These are phyloP conservation scores for Fusarium coicis DNA, from an alignment of 2,329 filamentous ascomycete genomes.

Conservation along the genomic window DNA sequence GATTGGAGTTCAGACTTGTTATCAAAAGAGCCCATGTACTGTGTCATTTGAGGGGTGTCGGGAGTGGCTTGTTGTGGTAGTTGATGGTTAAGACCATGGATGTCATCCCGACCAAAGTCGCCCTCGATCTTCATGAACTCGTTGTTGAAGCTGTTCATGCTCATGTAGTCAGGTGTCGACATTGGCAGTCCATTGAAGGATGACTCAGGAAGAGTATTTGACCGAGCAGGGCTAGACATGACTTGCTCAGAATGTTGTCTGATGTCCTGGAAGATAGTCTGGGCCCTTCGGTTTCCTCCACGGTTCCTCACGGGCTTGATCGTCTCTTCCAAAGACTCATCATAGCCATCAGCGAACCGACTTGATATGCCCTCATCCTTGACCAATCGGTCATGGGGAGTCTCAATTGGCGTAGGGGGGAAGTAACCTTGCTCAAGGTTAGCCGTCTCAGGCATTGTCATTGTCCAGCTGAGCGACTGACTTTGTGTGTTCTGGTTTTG, in stretches of 20 bases:
- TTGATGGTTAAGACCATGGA: conserved; percentile 47
- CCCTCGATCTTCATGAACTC: conserved; percentile 56
- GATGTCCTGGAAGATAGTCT: conserved; percentile 69
- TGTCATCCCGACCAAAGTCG: conserved; percentile 50
- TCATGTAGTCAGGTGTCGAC: conserved; percentile 67
- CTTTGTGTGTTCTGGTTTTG: conserved; percentile 63
- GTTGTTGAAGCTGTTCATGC: conserved; percentile 59
- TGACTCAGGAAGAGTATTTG: conserved; percentile 60
- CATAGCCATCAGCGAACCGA: conserved; percentile 70
- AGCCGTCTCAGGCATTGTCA: conserved; percentile 12
- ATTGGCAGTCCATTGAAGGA: conserved; percentile 62
- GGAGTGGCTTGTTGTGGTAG: conserved; percentile 65
- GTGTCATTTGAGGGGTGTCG: conserved; percentile 59
- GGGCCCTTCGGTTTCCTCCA: conserved; percentile 55
- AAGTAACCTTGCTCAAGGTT: conserved; percentile 62
- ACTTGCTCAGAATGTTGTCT: conserved; percentile 65
- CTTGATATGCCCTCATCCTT: conserved; percentile 56
- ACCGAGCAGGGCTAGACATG: conserved; percentile 66
- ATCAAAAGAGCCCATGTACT: conserved; percentile 57
- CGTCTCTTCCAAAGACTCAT: conserved; percentile 74
- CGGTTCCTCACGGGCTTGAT: conserved; percentile 65
- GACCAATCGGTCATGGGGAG: conserved; percentile 62
- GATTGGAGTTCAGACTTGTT: conserved; percentile 55
- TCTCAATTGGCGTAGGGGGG: conserved; percentile 75
- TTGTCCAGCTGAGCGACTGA: conserved; percentile 52